A percentile compares a stretch with the other conserved stretches of the same genome.
phyloP scores from a whole-genome alignment of 2,329 filamentous ascomycete genomes.

The Colletotrichum chlorophyti region DNA sequence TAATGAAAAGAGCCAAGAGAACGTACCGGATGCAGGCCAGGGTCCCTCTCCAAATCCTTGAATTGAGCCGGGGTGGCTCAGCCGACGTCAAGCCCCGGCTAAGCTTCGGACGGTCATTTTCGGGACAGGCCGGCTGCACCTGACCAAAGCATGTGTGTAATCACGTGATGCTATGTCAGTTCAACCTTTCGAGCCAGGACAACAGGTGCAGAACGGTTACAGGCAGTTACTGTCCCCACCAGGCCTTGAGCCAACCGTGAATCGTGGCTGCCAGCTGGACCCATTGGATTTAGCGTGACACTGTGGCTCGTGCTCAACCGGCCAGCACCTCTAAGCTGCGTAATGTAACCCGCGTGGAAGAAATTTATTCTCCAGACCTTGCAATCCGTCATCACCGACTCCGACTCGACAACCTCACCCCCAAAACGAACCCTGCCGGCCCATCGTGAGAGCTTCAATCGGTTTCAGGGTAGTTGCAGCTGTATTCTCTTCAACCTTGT shows the following conservation, averaged over 20 bases:
- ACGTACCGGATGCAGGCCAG: conserved; percentile 24
- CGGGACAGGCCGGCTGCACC: not conserved
- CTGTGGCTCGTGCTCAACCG: conserved; percentile 28
- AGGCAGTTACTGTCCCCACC: too few species aligned
- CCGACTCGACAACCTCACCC: conserved; percentile 22
- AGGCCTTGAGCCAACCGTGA: not conserved
- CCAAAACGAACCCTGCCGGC: conserved; percentile 19
- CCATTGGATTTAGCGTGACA: conserved; percentile 13
- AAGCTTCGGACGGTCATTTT: conserved; percentile 21
- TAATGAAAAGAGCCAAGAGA: conserved; percentile 7
- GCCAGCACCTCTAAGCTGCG: conserved; percentile 21
- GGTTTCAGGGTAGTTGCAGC: conserved; percentile 18
- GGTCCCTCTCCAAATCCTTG: conserved; percentile 11
- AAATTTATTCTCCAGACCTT: conserved; percentile 32
- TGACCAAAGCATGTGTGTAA: not conserved
- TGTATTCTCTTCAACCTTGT: not conserved
- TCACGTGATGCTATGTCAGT: conserved; percentile 15
- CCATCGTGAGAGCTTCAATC: conserved; percentile 23
- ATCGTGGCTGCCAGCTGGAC: conserved; percentile 14
- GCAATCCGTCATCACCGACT: conserved; percentile 15
- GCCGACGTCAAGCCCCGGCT: conserved; percentile 9
- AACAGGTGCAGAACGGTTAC: too few species aligned
- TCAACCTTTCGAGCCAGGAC: too few species aligned
- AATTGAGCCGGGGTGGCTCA: not conserved
- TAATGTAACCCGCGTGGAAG: conserved; percentile 30